phyloP scores from a whole-genome alignment of 2,329 filamentous ascomycete genomes.

The Trichoderma polysporum region DNA sequence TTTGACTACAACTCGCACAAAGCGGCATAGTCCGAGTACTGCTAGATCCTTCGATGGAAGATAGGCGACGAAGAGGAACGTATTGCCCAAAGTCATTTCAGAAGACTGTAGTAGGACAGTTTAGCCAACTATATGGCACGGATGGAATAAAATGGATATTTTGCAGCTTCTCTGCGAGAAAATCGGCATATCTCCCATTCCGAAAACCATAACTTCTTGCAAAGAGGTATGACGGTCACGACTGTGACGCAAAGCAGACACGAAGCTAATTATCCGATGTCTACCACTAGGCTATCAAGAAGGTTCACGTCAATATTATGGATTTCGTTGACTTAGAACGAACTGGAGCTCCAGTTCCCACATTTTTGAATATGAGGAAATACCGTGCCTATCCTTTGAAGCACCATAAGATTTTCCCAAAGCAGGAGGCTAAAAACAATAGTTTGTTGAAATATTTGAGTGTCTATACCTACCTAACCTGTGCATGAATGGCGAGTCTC shows the following conservation, averaged over 20 bases:
- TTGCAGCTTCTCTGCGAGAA: not conserved
- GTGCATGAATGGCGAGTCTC: too few relatives aligned
- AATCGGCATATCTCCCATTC: not conserved
- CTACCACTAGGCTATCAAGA: not conserved
- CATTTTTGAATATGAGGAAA: not conserved
- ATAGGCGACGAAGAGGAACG: not conserved
- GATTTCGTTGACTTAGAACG: not conserved
- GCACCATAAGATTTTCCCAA: not conserved
- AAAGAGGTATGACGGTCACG: not conserved
- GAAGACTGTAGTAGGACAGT: not conserved
- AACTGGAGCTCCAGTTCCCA: not conserved
- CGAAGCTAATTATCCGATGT: not conserved
- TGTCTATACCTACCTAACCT: too few relatives aligned
- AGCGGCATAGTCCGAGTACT: not conserved
- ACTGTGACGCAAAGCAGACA: too few relatives aligned
- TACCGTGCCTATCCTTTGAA: not conserved
- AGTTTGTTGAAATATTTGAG: not conserved
- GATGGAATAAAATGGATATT: not conserved
- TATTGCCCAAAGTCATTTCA: not conserved
- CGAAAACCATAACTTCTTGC: not conserved
- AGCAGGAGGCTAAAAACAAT: not conserved
- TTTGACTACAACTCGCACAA: not conserved
- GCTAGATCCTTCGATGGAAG: not conserved
- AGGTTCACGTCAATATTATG: not conserved
- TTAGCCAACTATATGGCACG: not conserved